Evolutionary conservation across 352 stramenopile species (phyloP).

Genomic region (Phytophthora fragariae): DNA sequence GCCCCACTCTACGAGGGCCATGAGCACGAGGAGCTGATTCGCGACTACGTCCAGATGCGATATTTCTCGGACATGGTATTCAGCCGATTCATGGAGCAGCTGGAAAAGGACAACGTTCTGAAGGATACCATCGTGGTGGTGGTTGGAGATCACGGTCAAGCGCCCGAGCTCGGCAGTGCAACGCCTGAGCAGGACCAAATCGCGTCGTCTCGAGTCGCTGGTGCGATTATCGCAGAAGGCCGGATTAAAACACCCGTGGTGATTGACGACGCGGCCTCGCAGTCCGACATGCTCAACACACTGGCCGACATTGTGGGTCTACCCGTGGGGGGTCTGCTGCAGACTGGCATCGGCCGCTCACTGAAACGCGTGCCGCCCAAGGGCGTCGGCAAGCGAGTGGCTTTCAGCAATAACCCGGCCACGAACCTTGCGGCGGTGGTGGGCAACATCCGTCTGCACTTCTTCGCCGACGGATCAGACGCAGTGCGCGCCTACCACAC

Average conservation of each 20-base stretch:
- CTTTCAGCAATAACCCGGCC: slow-evolving; percentile 67
- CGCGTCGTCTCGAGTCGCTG: slow-evolving; percentile 51
- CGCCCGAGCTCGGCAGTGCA: slow-evolving; percentile 51
- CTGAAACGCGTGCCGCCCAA: slow-evolving; percentile 58
- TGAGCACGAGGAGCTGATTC: slow-evolving; percentile 52
- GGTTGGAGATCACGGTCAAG: slow-evolving; percentile 71
- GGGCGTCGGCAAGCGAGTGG: slow-evolving; percentile 36
- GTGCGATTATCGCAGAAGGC: slow-evolving; percentile 64
- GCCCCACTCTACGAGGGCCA: slow-evolving; percentile 52
- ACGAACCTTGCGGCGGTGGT: slow-evolving; percentile 62
- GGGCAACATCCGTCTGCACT: slow-evolving; percentile 64
- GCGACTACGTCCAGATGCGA: slow-evolving; percentile 72
- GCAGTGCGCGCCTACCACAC: slow-evolving; percentile 61
- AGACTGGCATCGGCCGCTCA: slow-evolving; percentile 64
- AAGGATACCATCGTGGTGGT: slow-evolving; percentile 75
- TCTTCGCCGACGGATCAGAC: slow-evolving; percentile 56
- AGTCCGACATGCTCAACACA: slow-evolving; percentile 76
- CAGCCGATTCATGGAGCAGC: slow-evolving; percentile 60
- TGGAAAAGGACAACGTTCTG: slow-evolving; percentile 62
- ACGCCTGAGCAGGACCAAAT: slow-evolving; percentile 64
- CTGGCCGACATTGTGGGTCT: slow-evolving; percentile 73
- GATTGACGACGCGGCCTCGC: slow-evolving; percentile 50
- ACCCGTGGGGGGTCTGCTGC: slow-evolving; percentile 53
- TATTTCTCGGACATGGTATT: slow-evolving; percentile 73
- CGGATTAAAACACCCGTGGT: slow-evolving; percentile 50